These are phyloP conservation scores for Gorgonomyces haynaldii DNA, from an alignment of 192 early-diverging fungal species.

Conservation along the genomic window DNA sequence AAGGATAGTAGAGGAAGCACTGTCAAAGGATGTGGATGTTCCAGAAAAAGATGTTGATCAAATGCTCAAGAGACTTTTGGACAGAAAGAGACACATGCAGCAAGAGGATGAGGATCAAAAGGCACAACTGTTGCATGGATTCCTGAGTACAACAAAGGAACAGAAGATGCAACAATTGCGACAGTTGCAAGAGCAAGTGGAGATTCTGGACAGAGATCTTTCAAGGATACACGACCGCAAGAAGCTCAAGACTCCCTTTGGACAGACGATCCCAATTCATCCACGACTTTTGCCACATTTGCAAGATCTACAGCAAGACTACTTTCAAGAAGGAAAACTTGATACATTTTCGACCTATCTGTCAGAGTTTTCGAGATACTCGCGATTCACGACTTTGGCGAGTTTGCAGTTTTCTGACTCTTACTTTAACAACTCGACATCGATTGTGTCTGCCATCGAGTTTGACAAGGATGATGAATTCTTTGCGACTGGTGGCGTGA, in stretches of 20 bases:
- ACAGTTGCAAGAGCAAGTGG: conserved; percentile 16
- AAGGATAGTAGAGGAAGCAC: conserved; percentile 8
- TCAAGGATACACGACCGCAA: conserved; percentile 8
- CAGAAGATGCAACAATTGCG: conserved; percentile 3
- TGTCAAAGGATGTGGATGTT: background rate
- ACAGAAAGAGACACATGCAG: background rate
- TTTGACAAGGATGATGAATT: conserved; percentile 90
- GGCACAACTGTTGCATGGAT: conserved; percentile 48
- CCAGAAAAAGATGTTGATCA: background rate
- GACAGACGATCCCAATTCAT: background rate
- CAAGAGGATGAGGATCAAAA: conserved; percentile 24
- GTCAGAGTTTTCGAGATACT: conserved; percentile 53
- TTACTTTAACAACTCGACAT: conserved; percentile 44
- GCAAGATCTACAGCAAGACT: conserved; percentile 58
- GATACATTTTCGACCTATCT: conserved; percentile 53
- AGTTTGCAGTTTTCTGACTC: conserved; percentile 68
- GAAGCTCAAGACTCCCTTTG: conserved; percentile 18
- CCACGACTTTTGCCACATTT: conserved; percentile 43
- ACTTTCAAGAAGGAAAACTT: conserved; percentile 34
- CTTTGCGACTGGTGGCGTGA: conserved; percentile 89
- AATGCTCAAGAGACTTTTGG: background rate
- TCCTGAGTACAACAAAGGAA: conserved; percentile 49
- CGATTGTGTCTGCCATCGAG: conserved; percentile 86
- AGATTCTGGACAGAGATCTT: conserved; percentile 6
- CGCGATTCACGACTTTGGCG: conserved; percentile 62